Evolutionary conservation across 306 rosid genomes (phyloP), one percentile per base, ranked within the genome.

Genomic region (Vigna nakashimae): DNA sequence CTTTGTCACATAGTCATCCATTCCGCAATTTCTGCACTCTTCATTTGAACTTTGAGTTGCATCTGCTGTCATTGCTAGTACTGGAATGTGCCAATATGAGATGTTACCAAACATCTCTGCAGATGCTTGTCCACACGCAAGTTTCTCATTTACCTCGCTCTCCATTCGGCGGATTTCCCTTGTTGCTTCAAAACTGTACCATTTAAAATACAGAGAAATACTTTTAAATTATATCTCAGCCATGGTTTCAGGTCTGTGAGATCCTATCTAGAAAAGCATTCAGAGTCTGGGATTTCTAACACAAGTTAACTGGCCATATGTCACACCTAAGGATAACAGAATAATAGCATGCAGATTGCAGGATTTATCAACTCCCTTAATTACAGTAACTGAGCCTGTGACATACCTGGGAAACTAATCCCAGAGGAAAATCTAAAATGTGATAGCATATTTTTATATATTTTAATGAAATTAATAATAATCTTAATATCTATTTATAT

Each of bases 21-120:
- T 95, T 85, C 98, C 98, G 22, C 98, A 92, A 69, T 84, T 82
- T 81, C 79, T 88, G 78, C 98, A 91, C 77, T 90, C 89, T 82
- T 95, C 98, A 77, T 82, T 86, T 77, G 98, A 88, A 79, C 88
- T 85, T 72, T 85, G 98, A 77, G 88, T 89, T 74, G 78, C 92
- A 84, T 95, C 98, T 36, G 98, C 98, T 22, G 98, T 95, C 98
- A 95, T 91, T 22, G 98, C 98, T 75, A 95, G 81, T 74, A 95
- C 85, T 34, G 97, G 98, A 40, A 82, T 95, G 90, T 86, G 97
- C 98, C 98, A 92, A 81, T 64, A 46, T 56, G 82, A 75, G 40
- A 82, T 80, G 74, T 87, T 86, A 34, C 92, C 88, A 65, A 77
- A 88, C 89, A 69, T 83, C 84, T 91, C 95, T 0, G 49, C 22